Evolutionary conservation across 148 eudicot species (phyloP).

Genomic region (Amaranthus hypochondriacus): DNA sequence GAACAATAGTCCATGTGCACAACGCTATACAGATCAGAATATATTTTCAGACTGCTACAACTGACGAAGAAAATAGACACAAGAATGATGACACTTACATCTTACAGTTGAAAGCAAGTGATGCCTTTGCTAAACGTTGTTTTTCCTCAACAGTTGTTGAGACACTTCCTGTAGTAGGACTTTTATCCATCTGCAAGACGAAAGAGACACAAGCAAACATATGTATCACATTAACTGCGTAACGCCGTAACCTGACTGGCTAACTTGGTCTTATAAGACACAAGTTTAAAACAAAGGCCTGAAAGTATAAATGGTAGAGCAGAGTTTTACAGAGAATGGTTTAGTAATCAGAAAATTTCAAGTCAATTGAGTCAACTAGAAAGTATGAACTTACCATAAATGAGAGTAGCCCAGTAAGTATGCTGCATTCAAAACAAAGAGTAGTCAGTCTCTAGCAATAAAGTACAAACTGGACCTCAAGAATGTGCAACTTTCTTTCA

Average conservation of each 20-base stretch:
- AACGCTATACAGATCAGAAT: background rate
- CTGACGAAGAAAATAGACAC: background rate
- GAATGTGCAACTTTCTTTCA: background rate
- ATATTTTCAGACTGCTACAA: background rate
- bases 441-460: constrained; percentile 28
- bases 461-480: background rate
- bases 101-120: constrained; percentile 88
- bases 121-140: constrained; percentile 74
- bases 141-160: constrained; percentile 74
- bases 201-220: background rate
- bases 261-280: background rate
- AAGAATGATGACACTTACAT: constrained; percentile 45
- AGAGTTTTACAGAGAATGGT: background rate
- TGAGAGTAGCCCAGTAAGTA: constrained; percentile 87
- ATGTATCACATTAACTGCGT: background rate
- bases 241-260: background rate
- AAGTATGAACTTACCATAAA: constrained; percentile 74
- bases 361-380: background rate
- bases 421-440: constrained; percentile 54
- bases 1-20: background rate
- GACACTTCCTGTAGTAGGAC: constrained; percentile 96
- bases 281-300: background rate
- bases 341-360: background rate
- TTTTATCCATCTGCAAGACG: constrained; percentile 70
- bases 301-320: background rate